Conservation (phyloP, 2,329 filamentous ascomycete genomes). For the Arthrobotrys musiformis region DNA sequence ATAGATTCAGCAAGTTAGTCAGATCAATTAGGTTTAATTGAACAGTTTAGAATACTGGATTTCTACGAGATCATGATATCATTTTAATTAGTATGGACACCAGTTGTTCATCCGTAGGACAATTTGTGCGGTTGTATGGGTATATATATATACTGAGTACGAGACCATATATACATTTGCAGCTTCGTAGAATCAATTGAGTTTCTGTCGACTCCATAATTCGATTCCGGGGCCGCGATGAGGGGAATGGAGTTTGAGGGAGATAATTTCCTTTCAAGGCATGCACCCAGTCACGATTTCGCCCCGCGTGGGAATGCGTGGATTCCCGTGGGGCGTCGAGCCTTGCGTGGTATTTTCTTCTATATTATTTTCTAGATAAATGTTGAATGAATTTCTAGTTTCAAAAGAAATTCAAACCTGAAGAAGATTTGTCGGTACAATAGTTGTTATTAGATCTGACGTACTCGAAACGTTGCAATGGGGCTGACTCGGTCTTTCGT, state of each 20-base stretch:
- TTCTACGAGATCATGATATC: no score
- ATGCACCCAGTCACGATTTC: not conserved
- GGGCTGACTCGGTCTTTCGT: not conserved
- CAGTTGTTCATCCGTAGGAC: no score
- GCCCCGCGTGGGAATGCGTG: slow-evolving; percentile 30
- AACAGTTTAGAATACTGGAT: not conserved
- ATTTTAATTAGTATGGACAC: no score
- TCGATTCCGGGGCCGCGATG: no score
- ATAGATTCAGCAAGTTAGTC: not conserved
- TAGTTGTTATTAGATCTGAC: not conserved
- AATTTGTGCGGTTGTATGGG: no score
- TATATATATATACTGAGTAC: not conserved
- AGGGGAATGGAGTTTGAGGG: slow-evolving; percentile 37
- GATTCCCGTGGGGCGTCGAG: not conserved
- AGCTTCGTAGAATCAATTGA: no score
- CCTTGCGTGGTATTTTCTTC: not conserved
- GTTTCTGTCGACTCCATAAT: no score
- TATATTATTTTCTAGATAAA: not conserved
- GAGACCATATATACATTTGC: no score
- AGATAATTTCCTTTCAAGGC: slow-evolving; percentile 16
- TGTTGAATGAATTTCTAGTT: not conserved
- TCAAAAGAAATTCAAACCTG: no score
- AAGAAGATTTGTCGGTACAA: not conserved
- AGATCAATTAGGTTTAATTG: not conserved
- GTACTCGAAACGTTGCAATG: not conserved